phyloP scores from a whole-genome alignment of 164 flowering plant species.

The Akebia trifoliata region DNA sequence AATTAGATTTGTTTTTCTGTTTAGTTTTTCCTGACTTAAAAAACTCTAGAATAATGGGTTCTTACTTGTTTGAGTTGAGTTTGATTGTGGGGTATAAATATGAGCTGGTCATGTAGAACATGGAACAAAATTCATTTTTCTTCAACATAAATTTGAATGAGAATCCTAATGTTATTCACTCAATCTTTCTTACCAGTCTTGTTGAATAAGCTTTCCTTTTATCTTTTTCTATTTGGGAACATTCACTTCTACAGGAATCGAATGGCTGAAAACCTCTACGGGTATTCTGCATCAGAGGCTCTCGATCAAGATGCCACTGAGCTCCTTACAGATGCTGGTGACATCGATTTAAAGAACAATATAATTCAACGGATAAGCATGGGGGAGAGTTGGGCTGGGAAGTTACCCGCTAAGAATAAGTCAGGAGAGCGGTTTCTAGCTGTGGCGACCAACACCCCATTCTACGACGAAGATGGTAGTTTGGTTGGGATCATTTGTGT shows the following conservation, averaged over 20 bases:
- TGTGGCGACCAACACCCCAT: constrained; percentile 65
- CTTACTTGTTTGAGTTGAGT: too few relatives aligned
- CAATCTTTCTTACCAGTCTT: not conserved
- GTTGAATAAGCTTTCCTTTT: not conserved
- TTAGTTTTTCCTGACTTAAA: not conserved
- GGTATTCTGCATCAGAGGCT: constrained; percentile 77
- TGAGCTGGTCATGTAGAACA: not conserved
- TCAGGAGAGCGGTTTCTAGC: constrained; percentile 51
- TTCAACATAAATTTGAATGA: not conserved
- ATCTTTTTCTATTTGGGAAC: not conserved
- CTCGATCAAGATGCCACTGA: constrained; percentile 61
- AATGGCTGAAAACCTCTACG: constrained; percentile 75
- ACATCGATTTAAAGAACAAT: constrained; percentile 35
- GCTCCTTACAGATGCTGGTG: constrained; percentile 50
- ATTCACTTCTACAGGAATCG: constrained; percentile 61
- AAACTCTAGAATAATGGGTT: too few relatives aligned
- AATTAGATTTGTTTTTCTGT: constrained; percentile 1
- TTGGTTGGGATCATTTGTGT: constrained; percentile 83
- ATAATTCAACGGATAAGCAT: constrained; percentile 40
- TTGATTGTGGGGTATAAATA: not conserved
- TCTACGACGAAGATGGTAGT: constrained; percentile 72
- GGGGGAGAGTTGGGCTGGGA: constrained; percentile 92
- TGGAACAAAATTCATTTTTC: not conserved
- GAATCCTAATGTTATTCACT: not conserved
- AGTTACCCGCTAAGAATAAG: constrained; percentile 72